Base-by-base conservation (phyloP, 306 rosid genomes). In the Ormosia semicastrata region DNA sequence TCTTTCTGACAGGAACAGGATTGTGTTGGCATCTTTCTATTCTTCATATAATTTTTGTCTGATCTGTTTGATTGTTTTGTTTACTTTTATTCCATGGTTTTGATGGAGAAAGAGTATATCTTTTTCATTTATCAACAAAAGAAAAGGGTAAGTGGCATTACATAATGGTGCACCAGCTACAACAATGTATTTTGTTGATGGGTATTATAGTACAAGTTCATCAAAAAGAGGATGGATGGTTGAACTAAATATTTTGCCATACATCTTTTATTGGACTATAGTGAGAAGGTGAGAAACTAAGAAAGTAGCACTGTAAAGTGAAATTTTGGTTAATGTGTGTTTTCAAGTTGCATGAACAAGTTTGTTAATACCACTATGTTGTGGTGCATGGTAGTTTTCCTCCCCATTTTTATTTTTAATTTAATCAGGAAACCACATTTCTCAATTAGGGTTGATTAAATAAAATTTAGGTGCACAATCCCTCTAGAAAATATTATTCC, bases 201-300 rank as follows among this genome's bases (percentile, higher is more conserved):
- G 40, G 17, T 66, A 58, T 39, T 29, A 41, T 60, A 54, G 34
- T 40, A 52, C 43, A 13, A 50, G 66, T n/a, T 77, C 69, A 12
- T 71, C 12, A 52, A 64, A 54, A 49, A 43, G 54, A 52, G 75
- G 64, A 34, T 30, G 62, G 79, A 73, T 46, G 69, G 63, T 54
- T 73, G 39, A 40, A 46, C 49, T 56, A 33, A 49, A 44, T 66
- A 33, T 37, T 4, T 69, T 59, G 30, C 15, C 17, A 47, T 58
- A 6, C 9, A 41, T 60, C 36, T 69, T 43, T 46, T 71, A 15
- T 62, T 30, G 34, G 30, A 50, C 12, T 56, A 39, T 14, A 5
- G 62, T 32, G 63, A 64, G 69, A 76, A 76, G 73, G 40, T 43
- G 40, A 53, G 53, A 69, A 71, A 75, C 73, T 53, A 29, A 57